Evolutionary conservation across 2,329 filamentous ascomycete genomes (phyloP), one percentile per base, ranked within the genome.

Genomic region (Fusarium falciforme): DNA sequence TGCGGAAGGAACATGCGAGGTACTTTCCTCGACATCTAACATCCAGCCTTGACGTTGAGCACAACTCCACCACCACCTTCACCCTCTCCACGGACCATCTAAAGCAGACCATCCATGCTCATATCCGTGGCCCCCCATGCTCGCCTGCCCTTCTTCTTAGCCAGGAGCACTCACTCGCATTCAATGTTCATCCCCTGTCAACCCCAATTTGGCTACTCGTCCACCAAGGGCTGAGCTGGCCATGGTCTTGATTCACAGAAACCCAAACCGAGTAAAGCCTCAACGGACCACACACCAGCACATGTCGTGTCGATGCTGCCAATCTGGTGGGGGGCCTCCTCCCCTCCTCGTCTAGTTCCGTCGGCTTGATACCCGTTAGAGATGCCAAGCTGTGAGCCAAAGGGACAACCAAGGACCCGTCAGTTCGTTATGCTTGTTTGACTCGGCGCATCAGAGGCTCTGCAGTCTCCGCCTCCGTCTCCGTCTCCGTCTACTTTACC

Each of bases 401-500:
- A 33, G 49, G 49, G 49, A 54, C 49, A 31, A 54, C 49, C 49
- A 54, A 54, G 17, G 49, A 20, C 49, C 49, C 27, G 49, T 54
- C 49, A 54, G 49, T 58, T 35, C 47, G 66, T 61, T 57, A 77
- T 76, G 75, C 72, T 73, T 77, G 72, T 69, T 71, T 67, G 33
- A 59, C 17, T 40, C 44, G 27, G 47, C 27, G 27, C 58, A 61
- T 36, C 61, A 61, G 58, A 63, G 65, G 65, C 65, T 72, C 66
- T 65, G 58, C 61, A 42, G 66, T 49, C 54, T 63, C 63, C 69
- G 57, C 42, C 60, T 63, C 66, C 40, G 64, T 67, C 36, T 62
- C 59, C 63, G 65, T 31, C 52, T 60, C 42, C 36, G 33, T 42
- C 12, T 54, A 42, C 52, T 35, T 44, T 42, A 58, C 61, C 38